Base-by-base conservation (phyloP, 148 eudicot genomes). In the Chenopodium formosanum region DNA sequence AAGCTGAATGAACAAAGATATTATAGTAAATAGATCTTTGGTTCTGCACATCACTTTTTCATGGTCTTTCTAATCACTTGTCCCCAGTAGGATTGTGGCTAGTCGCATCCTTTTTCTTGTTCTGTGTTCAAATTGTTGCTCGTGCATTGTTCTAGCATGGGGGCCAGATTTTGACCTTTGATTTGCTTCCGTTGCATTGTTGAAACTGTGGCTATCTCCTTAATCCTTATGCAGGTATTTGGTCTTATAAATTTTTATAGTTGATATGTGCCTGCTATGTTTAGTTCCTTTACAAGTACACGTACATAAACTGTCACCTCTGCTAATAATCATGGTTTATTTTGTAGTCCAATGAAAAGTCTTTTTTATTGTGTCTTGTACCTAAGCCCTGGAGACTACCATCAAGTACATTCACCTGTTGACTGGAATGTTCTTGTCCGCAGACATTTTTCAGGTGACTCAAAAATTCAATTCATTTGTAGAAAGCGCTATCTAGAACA, bases 351-450 rank as follows among this genome's bases (percentile, higher is more conserved):
- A 65, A 85, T 90, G 90, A 94, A 90, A 85, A 95, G 99, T 82
- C 91, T 96, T 75, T 96, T 91, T 82, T 96, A 96, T 86, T 96
- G 99, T 88, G 99, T 96, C 68, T 79, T 96, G 56, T 96, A 96
- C 90, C 83, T 96, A 85, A 87, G 86, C 79, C 99, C 97, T 81
- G 99, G 99, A 73, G 97, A 96, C 86, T 96, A 96, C 79, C 99
- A 96, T 86, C 89, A 98, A 47, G 80, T 96, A 84, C 99, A 96
- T 88, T 91, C 99, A 48, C 99, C 97, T 68, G 93, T 82, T 90
- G 95, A 96, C 84, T 96, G 99, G 99, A 96, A 92, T 70, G 77
- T 96, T 80, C 84, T 87, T 78, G 91, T 79, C 79, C 94, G 98
- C 47, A 88, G 97, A 77, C 99, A 96, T 88, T 96, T 96, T 87